Percentiles rank a stretch among this genome's conserved stretches.
These are phyloP conservation scores for Scytalidium lignicola DNA, from an alignment of 2,329 filamentous ascomycete genomes.

Conservation along the genomic window DNA sequence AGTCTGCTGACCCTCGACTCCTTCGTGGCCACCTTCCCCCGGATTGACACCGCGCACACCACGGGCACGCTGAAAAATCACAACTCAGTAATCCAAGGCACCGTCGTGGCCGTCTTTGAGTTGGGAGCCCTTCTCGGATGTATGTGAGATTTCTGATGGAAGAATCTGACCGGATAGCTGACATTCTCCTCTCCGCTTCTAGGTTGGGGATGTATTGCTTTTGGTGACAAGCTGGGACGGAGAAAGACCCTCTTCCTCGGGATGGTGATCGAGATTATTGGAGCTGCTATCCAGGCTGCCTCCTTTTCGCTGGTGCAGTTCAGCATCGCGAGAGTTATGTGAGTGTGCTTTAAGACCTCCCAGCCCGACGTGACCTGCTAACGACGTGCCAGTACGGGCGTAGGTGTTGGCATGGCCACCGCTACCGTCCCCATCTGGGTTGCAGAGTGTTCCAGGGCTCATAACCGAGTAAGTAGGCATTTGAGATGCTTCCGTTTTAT, in stretches of 20 bases:
- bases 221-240: constrained; percentile 38
- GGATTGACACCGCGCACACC: constrained; percentile 42
- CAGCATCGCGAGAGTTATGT: no score
- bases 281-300: constrained; percentile 35
- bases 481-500: no score
- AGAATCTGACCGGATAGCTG: neutral
- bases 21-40: constrained; percentile 39
- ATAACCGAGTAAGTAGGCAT: constrained; percentile 2
- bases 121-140: neutral
- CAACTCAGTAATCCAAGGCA: constrained; percentile 29
- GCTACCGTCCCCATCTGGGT: constrained; percentile 26
- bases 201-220: constrained; percentile 34
- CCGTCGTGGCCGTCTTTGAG: constrained; percentile 5
- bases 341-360: no score
- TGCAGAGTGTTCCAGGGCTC: constrained; percentile 8
- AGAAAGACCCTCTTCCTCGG: constrained; percentile 3
- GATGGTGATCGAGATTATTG: constrained; percentile 14
- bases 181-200: constrained; percentile 41
- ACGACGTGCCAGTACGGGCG: neutral
- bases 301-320: constrained; percentile 26
- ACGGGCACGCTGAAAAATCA: constrained; percentile 35
- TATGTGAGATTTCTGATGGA: neutral
- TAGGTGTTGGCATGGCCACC: constrained; percentile 31
- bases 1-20: constrained; percentile 33
- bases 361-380: no score